Percentiles rank a stretch among this genome's conserved stretches.
These are phyloP conservation scores for Leavenworthia alabamica DNA, from an alignment of 345 rosid genomes.

Conservation along the genomic window DNA sequence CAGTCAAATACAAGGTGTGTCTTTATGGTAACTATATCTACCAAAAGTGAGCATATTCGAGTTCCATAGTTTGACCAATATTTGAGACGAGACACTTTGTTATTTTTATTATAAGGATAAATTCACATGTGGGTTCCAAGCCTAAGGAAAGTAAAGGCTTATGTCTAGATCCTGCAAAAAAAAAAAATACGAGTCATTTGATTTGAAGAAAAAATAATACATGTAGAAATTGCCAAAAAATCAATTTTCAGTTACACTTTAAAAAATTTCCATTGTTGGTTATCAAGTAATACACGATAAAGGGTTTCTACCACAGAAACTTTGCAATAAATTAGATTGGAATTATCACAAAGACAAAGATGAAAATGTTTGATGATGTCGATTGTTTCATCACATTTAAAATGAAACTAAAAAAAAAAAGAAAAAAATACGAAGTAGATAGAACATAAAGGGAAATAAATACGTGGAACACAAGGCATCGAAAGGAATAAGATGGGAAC, in stretches of 20 bases:
- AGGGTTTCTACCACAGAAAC: slow-evolving; percentile 17
- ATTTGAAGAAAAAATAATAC: not conserved
- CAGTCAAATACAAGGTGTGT: not conserved
- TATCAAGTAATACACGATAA: slow-evolving; percentile 18
- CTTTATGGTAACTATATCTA: not conserved
- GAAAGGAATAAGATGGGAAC: slow-evolving; percentile 11
- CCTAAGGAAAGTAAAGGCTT: not conserved
- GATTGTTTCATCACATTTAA: slow-evolving; percentile 7
- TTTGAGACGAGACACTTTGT: not conserved
- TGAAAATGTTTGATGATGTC: slow-evolving; percentile 3
- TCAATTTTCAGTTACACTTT: slow-evolving; percentile 5
- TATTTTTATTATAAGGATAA: not conserved
- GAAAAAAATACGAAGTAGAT: not conserved
- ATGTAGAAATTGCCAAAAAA: slow-evolving; percentile 8
- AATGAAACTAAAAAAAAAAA: not conserved
- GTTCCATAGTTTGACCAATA: not conserved
- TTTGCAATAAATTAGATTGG: not conserved
- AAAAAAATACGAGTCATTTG: not conserved
- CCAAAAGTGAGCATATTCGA: too few relatives aligned
- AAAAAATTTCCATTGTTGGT: not conserved
- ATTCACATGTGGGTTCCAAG: too few relatives aligned
- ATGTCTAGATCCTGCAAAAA: not conserved
- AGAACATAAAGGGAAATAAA: slow-evolving; percentile 21
- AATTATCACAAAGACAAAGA: slow-evolving; percentile 12
- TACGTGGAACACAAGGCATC: slow-evolving; percentile 23